Evolutionary conservation across 2,329 filamentous ascomycete genomes (phyloP).

Genomic region (Alternaria triticina): DNA sequence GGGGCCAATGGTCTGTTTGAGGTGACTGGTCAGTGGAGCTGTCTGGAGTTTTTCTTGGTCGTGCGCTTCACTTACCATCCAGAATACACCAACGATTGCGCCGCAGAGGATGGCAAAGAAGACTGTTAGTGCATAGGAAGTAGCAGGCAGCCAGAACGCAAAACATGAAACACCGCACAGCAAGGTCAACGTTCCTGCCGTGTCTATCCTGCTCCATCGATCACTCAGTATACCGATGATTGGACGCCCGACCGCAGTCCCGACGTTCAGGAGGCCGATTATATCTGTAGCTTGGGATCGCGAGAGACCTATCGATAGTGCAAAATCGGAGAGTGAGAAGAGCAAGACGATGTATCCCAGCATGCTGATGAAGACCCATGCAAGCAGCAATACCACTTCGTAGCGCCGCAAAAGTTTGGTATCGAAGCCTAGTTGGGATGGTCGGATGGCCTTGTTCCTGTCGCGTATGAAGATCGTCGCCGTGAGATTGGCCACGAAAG

Average conservation of each 20-base stretch:
- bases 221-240: constrained; percentile 56
- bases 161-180: constrained; percentile 2
- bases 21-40: background rate
- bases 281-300: constrained; percentile 50
- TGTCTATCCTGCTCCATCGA: constrained; percentile 52
- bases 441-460: constrained; percentile 43
- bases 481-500: constrained; percentile 33
- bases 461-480: constrained; percentile 43
- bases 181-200: constrained; percentile 50
- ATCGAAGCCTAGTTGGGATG: constrained; percentile 47
- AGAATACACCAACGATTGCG: constrained; percentile 20
- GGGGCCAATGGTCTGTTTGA: constrained; percentile 44
- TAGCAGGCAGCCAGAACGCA: constrained; percentile 53
- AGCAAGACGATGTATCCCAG: constrained; percentile 57
- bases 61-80: background rate
- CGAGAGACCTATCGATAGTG: constrained; percentile 51
- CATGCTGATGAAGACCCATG: constrained; percentile 55
- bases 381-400: constrained; percentile 47
- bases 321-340: constrained; percentile 57
- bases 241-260: constrained; percentile 56
- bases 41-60: background rate
- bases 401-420: constrained; percentile 43
- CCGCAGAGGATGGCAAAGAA: constrained; percentile 55
- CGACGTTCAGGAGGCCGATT: constrained; percentile 56
- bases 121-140: constrained; percentile 50